Percentiles rank a stretch among this genome's conserved stretches.
phyloP scores from a whole-genome alignment of 192 early-diverging fungal genomes.

The Spizellomyces punctatus region DNA sequence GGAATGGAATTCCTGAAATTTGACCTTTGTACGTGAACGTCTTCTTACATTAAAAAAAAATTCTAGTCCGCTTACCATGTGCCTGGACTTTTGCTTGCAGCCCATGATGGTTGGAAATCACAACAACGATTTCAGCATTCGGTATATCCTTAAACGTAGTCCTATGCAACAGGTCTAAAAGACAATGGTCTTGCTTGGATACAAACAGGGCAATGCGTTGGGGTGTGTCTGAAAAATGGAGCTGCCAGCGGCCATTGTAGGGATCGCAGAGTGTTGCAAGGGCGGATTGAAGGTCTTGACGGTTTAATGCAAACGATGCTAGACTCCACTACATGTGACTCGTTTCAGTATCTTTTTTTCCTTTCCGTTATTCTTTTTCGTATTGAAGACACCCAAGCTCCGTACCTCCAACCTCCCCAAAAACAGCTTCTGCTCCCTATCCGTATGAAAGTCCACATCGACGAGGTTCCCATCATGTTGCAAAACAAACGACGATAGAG shows the following conservation, averaged over 20 bases:
- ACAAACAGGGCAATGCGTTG: constrained; percentile 26
- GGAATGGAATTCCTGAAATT: constrained; percentile 15
- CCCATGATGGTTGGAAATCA: constrained; percentile 21
- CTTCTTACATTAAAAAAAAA: too few relatives aligned
- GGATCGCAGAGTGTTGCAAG: constrained; percentile 14
- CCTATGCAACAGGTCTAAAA: constrained; percentile 20
- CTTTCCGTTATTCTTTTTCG: neutral
- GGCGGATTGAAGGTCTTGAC: neutral
- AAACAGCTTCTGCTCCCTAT: constrained; percentile 20
- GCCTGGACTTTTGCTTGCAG: neutral
- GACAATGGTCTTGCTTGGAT: constrained; percentile 33
- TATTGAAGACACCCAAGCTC: neutral
- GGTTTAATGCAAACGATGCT: constrained; percentile 2
- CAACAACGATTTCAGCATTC: constrained; percentile 12
- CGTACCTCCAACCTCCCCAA: constrained; percentile 23
- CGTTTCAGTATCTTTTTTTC: neutral
- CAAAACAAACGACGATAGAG: constrained; percentile 18
- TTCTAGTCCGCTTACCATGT: neutral
- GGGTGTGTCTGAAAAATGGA: constrained; percentile 22
- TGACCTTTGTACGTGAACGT: too few relatives aligned
- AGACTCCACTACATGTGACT: constrained; percentile 7
- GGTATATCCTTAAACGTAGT: constrained; percentile 11
- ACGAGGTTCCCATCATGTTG: constrained; percentile 19
- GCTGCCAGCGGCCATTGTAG: constrained; percentile 16
- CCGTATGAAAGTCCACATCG: constrained; percentile 30